phyloP scores from a whole-genome alignment of 1,284 basidiomycete species.

The Coriolopsis trogii region DNA sequence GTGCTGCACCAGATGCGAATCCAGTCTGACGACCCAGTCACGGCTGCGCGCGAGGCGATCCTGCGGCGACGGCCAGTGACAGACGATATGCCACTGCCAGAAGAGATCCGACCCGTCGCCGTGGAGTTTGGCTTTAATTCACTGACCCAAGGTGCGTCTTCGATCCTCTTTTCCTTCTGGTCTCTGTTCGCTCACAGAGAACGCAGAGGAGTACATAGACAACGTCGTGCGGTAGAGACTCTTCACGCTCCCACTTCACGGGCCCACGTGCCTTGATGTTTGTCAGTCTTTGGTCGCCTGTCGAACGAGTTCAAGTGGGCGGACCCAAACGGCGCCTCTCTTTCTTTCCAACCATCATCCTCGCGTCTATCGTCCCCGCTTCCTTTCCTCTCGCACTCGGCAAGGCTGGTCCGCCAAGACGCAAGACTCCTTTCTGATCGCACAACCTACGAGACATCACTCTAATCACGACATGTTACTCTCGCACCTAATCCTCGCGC shows the following conservation, averaged over 20 bases:
- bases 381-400: neutral
- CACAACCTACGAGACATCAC: conserved; percentile 5
- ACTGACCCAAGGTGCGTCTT: neutral
- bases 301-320: conserved; percentile 17
- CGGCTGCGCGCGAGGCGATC: conserved; percentile 10
- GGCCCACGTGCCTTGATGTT: conserved; percentile 14
- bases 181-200: neutral
- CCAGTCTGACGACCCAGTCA: neutral
- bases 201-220: neutral
- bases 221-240: conserved; percentile 12
- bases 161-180: neutral
- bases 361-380: neutral
- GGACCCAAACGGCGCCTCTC: neutral
- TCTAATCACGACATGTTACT: conserved; percentile 16
- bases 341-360: neutral
- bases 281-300: conserved; percentile 21
- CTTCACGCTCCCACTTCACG: neutral
- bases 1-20: conserved; percentile 31
- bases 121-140: neutral
- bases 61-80: conserved; percentile 5
- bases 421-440: conserved; percentile 1
- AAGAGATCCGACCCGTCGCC: neutral
- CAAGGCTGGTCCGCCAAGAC: conserved; percentile 21
- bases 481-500: conserved; percentile 17
- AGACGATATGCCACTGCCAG: neutral